phyloP scores from a whole-genome alignment of 495 filamentous ascomycete species.

The Penicillium silybi region DNA sequence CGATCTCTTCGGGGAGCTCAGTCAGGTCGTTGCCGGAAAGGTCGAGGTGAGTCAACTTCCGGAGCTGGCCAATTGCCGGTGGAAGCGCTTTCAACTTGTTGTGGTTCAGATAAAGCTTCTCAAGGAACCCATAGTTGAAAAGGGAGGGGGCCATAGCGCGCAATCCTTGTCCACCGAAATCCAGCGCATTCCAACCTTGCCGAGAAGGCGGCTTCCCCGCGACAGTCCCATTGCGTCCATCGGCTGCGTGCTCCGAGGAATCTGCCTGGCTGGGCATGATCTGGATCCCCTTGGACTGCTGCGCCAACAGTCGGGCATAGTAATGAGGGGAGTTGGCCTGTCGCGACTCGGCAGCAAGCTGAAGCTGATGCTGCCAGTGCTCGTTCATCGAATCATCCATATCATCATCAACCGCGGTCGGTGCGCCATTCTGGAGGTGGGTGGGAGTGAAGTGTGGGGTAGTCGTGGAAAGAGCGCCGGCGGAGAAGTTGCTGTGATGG shows the following conservation, averaged over 20 bases:
- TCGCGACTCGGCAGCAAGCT: constrained; percentile 68
- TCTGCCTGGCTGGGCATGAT: constrained; percentile 54
- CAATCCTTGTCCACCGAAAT: constrained; percentile 90
- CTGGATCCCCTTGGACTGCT: constrained; percentile 59
- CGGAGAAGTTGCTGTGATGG: constrained; percentile 79
- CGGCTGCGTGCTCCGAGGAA: constrained; percentile 54
- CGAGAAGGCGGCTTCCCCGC: constrained; percentile 56
- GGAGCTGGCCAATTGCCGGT: constrained; percentile 70
- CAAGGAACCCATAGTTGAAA: constrained; percentile 83
- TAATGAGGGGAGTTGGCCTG: constrained; percentile 60
- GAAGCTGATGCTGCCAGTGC: constrained; percentile 86
- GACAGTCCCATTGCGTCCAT: constrained; percentile 57
- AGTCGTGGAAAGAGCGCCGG: constrained; percentile 64
- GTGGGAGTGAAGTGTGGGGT: constrained; percentile 72
- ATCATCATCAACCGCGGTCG: constrained; percentile 51
- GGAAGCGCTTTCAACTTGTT: constrained; percentile 82
- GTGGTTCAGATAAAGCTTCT: constrained; percentile 84
- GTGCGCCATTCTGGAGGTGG: constrained; percentile 73
- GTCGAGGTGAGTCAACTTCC: constrained; percentile 75
- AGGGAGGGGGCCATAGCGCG: constrained; percentile 71
- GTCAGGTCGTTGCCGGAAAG: constrained; percentile 81
- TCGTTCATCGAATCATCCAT: constrained; percentile 64
- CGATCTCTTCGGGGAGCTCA: constrained; percentile 84
- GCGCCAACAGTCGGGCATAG: constrained; percentile 57
- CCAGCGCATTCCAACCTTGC: constrained; percentile 86